Evolutionary conservation across 148 eudicot genomes (phyloP).

Genomic region (Spergularia marina): DNA sequence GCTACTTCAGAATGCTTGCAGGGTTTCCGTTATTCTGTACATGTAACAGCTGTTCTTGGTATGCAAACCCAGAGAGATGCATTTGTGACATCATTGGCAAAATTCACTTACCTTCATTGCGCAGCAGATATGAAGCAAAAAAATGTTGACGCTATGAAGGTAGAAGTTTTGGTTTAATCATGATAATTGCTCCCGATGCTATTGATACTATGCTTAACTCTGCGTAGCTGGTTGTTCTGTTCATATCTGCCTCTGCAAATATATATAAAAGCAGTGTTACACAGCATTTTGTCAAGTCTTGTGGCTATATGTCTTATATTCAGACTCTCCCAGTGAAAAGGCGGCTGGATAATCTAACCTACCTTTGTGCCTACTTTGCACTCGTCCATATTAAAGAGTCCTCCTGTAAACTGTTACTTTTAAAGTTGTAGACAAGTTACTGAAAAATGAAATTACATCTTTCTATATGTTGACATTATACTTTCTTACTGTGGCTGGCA

Average conservation of each 20-base stretch:
- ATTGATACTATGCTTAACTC: background rate
- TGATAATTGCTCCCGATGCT: background rate
- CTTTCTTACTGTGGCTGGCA: constrained; percentile 33
- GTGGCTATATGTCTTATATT: background rate
- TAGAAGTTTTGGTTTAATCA: constrained; percentile 17
- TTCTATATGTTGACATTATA: constrained; percentile 12
- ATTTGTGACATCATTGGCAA: constrained; percentile 93
- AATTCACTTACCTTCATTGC: constrained; percentile 88
- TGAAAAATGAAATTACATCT: background rate
- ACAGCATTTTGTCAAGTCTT: background rate
- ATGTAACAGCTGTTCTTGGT: constrained; percentile 87
- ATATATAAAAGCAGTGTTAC: background rate
- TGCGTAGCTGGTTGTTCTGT: background rate
- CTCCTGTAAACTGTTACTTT: background rate
- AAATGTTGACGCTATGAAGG: constrained; percentile 97
- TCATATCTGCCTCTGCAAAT: constrained; percentile 9
- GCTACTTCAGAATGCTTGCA: constrained; percentile 85
- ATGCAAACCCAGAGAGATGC: constrained; percentile 99
- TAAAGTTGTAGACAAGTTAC: background rate
- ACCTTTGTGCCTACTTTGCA: background rate
- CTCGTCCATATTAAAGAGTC: background rate
- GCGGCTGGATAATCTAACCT: background rate
- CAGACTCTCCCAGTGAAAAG: background rate
- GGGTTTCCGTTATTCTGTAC: constrained; percentile 92
- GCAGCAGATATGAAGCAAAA: constrained; percentile 99